A percentile compares a stretch with the other conserved stretches of the same genome.
Evolutionary conservation across 208 protist genomes (phyloP).

Genomic region (Angomonas deanei): DNA sequence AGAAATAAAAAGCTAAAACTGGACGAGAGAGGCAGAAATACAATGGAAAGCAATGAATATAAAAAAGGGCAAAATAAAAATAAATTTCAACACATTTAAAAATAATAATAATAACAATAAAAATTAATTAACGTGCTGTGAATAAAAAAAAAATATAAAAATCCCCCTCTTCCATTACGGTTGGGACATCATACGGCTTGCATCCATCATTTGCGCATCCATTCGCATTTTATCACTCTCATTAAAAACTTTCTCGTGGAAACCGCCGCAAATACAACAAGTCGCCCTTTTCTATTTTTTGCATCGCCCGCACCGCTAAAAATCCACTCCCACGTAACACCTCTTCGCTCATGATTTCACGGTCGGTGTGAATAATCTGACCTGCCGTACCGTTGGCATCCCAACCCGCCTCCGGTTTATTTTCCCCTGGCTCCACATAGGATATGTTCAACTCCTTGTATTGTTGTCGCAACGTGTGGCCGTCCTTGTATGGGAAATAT

Average conservation of each 20-base stretch:
- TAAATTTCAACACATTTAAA: no score
- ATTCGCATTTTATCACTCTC: constrained; percentile 38
- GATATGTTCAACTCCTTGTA: constrained; percentile 47
- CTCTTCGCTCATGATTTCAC: constrained; percentile 38
- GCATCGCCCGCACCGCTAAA: constrained; percentile 74
- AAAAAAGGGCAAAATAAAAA: no score
- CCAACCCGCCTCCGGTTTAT: constrained; percentile 15
- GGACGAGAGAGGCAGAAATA: no score
- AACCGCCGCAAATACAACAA: constrained; percentile 66
- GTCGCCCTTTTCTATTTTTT: constrained; percentile 53
- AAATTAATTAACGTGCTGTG: neutral
- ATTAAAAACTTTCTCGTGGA: constrained; percentile 27
- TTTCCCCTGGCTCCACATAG: no score
- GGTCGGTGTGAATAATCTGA: constrained; percentile 21
- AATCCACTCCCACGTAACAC: constrained; percentile 42
- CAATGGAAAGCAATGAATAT: no score
- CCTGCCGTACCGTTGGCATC: constrained; percentile 11
- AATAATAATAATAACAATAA: neutral
- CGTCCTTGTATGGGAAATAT: constrained; percentile 56
- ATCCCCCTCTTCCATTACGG: constrained; percentile 6
- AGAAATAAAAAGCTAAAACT: no score
- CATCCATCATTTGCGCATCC: constrained; percentile 63
- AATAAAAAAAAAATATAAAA: constrained; percentile 10
- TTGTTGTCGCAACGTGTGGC: constrained; percentile 30
- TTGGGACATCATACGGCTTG: constrained; percentile 44